phyloP scores from a whole-genome alignment of 768 basidiomycete species.

The Leccinum barrowsii region DNA sequence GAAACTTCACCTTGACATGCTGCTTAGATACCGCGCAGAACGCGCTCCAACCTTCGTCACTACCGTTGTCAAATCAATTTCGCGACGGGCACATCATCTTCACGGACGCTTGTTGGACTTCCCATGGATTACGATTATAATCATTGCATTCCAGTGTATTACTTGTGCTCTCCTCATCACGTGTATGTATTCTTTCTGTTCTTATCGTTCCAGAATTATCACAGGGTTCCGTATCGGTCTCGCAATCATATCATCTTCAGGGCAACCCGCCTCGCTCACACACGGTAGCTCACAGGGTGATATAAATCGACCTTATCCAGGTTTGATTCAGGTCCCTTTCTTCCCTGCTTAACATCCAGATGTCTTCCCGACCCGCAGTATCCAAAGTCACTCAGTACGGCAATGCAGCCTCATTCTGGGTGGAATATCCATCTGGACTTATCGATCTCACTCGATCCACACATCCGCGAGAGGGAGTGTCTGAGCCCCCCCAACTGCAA shows the following conservation, averaged over 20 bases:
- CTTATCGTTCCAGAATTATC: slow-evolving; percentile 15
- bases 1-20: slow-evolving; percentile 4
- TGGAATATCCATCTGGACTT: slow-evolving; percentile 63
- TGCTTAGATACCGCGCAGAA: slow-evolving; percentile 19
- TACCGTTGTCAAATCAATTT: slow-evolving; percentile 11
- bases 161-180: slow-evolving; percentile 1
- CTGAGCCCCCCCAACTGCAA: slow-evolving; percentile 31
- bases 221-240: neutral
- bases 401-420: slow-evolving; percentile 55
- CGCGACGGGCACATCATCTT: slow-evolving; percentile 16
- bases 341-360: slow-evolving; percentile 19
- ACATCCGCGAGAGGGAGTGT: slow-evolving; percentile 32
- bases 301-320: neutral
- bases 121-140: slow-evolving; percentile 10
- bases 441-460: slow-evolving; percentile 55
- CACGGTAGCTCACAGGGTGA: neutral
- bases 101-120: slow-evolving; percentile 17
- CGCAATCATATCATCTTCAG: neutral
- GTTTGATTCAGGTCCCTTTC: neutral
- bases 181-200: slow-evolving; percentile 3
- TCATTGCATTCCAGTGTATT: slow-evolving; percentile 4
- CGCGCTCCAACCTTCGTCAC: slow-evolving; percentile 5
- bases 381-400: slow-evolving; percentile 50
- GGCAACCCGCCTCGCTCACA: neutral
- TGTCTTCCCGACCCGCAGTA: slow-evolving; percentile 46